Evolutionary conservation across 192 early-diverging fungal genomes (phyloP).

Genomic region (Geosiphon pyriformis): DNA sequence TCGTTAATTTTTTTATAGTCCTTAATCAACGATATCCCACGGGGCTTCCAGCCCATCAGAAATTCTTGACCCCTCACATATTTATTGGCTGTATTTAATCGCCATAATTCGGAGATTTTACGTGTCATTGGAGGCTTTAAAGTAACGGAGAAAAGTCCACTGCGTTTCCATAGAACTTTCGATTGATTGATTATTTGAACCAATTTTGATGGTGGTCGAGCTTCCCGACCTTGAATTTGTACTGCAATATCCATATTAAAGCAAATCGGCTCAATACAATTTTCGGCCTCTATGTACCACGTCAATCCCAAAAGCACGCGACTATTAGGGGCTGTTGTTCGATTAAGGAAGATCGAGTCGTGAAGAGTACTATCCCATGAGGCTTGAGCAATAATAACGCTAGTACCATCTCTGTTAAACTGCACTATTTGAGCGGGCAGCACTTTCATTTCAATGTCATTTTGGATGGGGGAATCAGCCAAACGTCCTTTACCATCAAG

Average conservation of each 20-base stretch:
- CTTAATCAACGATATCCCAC: conserved; percentile 58
- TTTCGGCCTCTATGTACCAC: conserved; percentile 52
- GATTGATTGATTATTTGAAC: conserved; percentile 37
- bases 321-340: conserved; percentile 51
- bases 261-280: conserved; percentile 49
- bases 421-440: conserved; percentile 42
- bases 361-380: conserved; percentile 77
- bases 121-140: conserved; percentile 51
- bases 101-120: conserved; percentile 59
- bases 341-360: conserved; percentile 58
- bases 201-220: conserved; percentile 37
- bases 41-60: conserved; percentile 60
- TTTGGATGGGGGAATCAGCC: conserved; percentile 44
- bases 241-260: conserved; percentile 56
- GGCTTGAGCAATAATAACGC: conserved; percentile 47
- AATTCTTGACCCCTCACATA: conserved; percentile 71
- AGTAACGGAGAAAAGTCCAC: conserved; percentile 56
- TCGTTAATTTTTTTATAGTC: conserved; percentile 42
- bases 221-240: conserved; percentile 56
- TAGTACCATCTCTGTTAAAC: conserved; percentile 56
- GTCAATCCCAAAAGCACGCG: conserved; percentile 53
- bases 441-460: conserved; percentile 45
- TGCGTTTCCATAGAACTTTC: conserved; percentile 36
- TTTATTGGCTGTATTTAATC: conserved; percentile 57
- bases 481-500: conserved; percentile 57